Base-by-base conservation (phyloP, 2,329 filamentous ascomycete species). In the Calonectria hongkongensis region DNA sequence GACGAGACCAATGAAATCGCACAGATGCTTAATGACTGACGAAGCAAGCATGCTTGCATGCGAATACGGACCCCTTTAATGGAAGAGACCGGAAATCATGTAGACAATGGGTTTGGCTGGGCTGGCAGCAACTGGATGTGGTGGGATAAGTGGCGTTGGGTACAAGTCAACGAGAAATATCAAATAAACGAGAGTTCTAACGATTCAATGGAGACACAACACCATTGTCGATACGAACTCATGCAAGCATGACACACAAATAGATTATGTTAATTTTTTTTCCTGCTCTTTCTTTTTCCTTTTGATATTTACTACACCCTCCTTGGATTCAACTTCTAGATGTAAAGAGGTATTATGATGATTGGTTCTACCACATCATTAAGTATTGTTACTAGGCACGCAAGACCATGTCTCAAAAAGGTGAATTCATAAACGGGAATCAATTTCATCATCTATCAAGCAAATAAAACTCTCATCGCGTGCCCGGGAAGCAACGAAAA, bases 391-490 rank as follows among this genome's bases (percentile, higher is more conserved):
- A 3, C 33, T n/a, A n/a, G 27, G 28, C 33, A 60, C 41, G 18
- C 21, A 67, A 28, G 9, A 12, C 13, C 7, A 48, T 25, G n/a
- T 21, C 41, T 58, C 9, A 21, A 54, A 41, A 47, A 47, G 6
- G 33, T 27, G 41, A 41, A 18, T 73, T 74, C 68, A 72, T 71
- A 73, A 74, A 74, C 75, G 76, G 70, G 76, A 81, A 80, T 81
- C 80, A 80, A 81, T 80, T 81, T 79, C 79, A 75, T 78, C 77
- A 79, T 81, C 80, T 81, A 81, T 81, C 76, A 80, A 75, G 68
- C 70, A 73, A 69, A 70, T 25, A 75, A 71, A 75, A 75, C 76
- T 72, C 62, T 74, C 62, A 70, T 76, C 54, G 54, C 71, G 65
- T 66, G 72, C 73, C 72, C 66, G 56, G 70, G 39, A 60, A 69